Conservation (phyloP, 2,329 filamentous ascomycete species). For the Hypoxylon sp. region DNA sequence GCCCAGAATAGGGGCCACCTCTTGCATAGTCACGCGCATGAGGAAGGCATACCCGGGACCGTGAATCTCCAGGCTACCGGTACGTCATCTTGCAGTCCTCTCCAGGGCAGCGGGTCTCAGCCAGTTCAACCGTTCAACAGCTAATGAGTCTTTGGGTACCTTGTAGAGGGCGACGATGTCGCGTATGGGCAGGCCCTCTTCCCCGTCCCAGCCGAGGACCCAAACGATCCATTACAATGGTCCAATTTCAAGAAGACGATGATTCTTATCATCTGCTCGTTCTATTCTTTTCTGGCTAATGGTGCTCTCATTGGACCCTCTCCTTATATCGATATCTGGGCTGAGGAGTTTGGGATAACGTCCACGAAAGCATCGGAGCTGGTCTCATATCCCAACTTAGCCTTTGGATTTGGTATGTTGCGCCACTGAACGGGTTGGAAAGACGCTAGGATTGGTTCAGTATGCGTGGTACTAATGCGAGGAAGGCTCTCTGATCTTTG, state of each 20-base stretch:
- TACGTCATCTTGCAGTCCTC: slow-evolving; percentile 31
- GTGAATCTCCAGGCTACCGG: slow-evolving; percentile 50
- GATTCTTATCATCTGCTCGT: slow-evolving; percentile 68
- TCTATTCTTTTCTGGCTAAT: slow-evolving; percentile 73
- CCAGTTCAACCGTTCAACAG: neutral
- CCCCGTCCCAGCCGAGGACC: slow-evolving; percentile 52
- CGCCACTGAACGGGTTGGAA: neutral
- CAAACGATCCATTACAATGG: slow-evolving; percentile 60
- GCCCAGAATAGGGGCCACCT: slow-evolving; percentile 42
- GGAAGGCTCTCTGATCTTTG: slow-evolving; percentile 65
- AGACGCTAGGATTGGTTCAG: neutral
- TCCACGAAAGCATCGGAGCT: slow-evolving; percentile 67
- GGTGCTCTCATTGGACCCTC: slow-evolving; percentile 70
- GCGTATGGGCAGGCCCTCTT: slow-evolving; percentile 51
- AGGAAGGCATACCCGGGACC: slow-evolving; percentile 50
- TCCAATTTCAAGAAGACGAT: slow-evolving; percentile 69
- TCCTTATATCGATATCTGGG: slow-evolving; percentile 70
- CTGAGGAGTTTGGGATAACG: slow-evolving; percentile 66
- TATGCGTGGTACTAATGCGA: slow-evolving; percentile 32
- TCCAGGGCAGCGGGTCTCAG: neutral
- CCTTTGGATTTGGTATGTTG: slow-evolving; percentile 67
- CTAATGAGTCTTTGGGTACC: slow-evolving; percentile 12
- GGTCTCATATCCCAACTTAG: slow-evolving; percentile 72
- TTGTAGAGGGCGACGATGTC: slow-evolving; percentile 51
- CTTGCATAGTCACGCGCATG: slow-evolving; percentile 52